Base-by-base conservation (phyloP, 139 green algal genomes). In the Haematococcus sp. region DNA sequence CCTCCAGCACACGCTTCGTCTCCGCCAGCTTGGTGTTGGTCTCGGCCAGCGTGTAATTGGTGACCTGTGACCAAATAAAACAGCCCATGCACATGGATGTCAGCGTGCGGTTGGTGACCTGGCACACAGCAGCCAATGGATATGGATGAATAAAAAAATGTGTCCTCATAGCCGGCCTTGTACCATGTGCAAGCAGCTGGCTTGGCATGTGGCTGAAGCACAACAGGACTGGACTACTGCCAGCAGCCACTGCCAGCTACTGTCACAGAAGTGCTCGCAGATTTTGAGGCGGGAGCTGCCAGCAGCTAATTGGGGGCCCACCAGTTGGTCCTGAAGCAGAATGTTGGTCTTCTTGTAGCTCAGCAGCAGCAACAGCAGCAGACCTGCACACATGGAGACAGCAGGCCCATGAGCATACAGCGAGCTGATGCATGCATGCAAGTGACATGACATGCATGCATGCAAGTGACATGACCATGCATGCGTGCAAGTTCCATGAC, bases 291-390 rank as follows among this genome's bases (percentile, higher is more conserved):
- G 11, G 27, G 11, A 23, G 9, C 16, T 61, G 54, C 22, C 16
- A 28, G 54, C 11, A 20, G 28, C 28, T 20, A 61, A n/a, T 61
- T n/a, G 54, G 28, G 25, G n/a, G 30, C 58, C 4, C 58, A 65
- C 58, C 58, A 65, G 23, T 30, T 65, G 58, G 9, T 65, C 25
- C n/a, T 65, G 4, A 2, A 65, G 58, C n/a, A 65, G 58, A 22
- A 40, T 19, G n/a, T 22, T 30, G 30, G 58, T n/a, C 58, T 65
- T 34, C 58, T 34, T 33, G 58, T 65, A 11, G 30, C 58, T 65
- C 2, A 34, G 4, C n/a, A 65, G 58, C 4, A 65, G 58, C n/a
- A 65, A n/a, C 58, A 65, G 25, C 58, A 65, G 58, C 23, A 65
- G 58, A 2, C 58, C 58, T 65, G 58, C n/a, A n/a, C 4, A 23